Evolutionary conservation across 1,284 basidiomycete species (phyloP).

Genomic region (Ustilago vetiveriae): DNA sequence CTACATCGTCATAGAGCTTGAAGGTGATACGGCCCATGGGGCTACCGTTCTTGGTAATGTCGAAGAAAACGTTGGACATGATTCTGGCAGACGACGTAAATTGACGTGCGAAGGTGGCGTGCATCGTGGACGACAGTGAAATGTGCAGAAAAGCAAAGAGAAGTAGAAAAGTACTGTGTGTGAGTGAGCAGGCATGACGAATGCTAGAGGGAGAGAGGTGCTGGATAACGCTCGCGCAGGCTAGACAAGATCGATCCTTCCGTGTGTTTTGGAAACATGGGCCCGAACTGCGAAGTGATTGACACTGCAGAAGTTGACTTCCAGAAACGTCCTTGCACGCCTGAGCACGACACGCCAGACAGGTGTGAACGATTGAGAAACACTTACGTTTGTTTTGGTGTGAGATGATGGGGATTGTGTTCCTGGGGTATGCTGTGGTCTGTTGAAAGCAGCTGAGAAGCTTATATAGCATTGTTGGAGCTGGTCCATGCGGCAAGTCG

Average conservation of each 20-base stretch:
- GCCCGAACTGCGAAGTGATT: neutral
- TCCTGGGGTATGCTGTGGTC: neutral
- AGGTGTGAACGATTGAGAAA: too few species aligned
- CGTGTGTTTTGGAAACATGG: too few species aligned
- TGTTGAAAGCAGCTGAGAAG: neutral
- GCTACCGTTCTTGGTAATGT: slow-evolving; percentile 72
- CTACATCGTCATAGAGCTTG: slow-evolving; percentile 63
- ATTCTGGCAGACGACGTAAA: slow-evolving; percentile 58
- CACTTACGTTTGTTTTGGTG: slow-evolving; percentile 29
- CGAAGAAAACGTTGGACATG: slow-evolving; percentile 74
- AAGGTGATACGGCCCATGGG: slow-evolving; percentile 62
- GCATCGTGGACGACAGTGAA: slow-evolving; percentile 14
- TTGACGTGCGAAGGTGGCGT: slow-evolving; percentile 56
- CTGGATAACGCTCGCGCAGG: too few species aligned
- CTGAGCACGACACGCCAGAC: neutral
- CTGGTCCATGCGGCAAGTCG: slow-evolving; percentile 37
- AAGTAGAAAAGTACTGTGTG: slow-evolving; percentile 31
- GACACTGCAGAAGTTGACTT: neutral
- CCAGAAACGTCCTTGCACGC: neutral
- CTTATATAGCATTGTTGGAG: slow-evolving; percentile 21
- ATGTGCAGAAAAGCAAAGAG: neutral
- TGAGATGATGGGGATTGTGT: slow-evolving; percentile 1
- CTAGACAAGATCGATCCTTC: too few species aligned
- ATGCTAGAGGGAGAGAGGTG: slow-evolving; percentile 1
- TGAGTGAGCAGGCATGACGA: slow-evolving; percentile 50